Percentiles rank a stretch among this genome's conserved stretches.
Evolutionary conservation across 140 eudicot species (phyloP).

Genomic region (Stevia rebaudiana): DNA sequence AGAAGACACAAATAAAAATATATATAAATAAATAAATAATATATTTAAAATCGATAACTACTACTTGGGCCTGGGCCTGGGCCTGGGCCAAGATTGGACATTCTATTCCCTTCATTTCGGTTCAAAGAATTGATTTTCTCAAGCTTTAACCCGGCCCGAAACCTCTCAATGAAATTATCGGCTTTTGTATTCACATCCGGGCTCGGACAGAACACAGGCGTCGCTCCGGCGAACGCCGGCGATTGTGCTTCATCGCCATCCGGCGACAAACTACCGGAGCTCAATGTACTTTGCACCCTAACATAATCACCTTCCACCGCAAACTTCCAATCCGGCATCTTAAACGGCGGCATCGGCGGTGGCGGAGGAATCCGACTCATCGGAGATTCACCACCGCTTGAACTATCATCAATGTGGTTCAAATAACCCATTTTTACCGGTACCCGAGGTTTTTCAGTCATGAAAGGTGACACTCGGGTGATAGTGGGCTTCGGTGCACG

Average conservation of each 20-base stretch:
- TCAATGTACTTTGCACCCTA: conserved; percentile 51
- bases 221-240: conserved; percentile 33
- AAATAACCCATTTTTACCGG: conserved; percentile 39
- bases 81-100: conserved; percentile 59
- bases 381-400: conserved; percentile 65
- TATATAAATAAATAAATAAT: background rate
- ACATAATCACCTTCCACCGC: conserved; percentile 70
- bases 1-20: background rate
- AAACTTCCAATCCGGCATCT: conserved; percentile 60
- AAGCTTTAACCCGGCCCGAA: conserved; percentile 63
- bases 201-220: conserved; percentile 72
- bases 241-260: conserved; percentile 55
- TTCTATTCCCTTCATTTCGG: conserved; percentile 28
- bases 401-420: conserved; percentile 32
- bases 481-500: conserved; percentile 23
- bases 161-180: conserved; percentile 65
- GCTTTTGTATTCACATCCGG: conserved; percentile 93
- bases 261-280: conserved; percentile 58
- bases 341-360: conserved; percentile 83
- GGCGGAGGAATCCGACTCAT: conserved; percentile 58
- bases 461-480: conserved; percentile 18
- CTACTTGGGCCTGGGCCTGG: conserved; percentile 45
- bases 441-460: conserved; percentile 24
- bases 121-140: conserved; percentile 48
- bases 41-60: conserved; percentile 4